Base-by-base conservation (phyloP, 2,329 filamentous ascomycete genomes). In the Drechmeria coniospora region DNA sequence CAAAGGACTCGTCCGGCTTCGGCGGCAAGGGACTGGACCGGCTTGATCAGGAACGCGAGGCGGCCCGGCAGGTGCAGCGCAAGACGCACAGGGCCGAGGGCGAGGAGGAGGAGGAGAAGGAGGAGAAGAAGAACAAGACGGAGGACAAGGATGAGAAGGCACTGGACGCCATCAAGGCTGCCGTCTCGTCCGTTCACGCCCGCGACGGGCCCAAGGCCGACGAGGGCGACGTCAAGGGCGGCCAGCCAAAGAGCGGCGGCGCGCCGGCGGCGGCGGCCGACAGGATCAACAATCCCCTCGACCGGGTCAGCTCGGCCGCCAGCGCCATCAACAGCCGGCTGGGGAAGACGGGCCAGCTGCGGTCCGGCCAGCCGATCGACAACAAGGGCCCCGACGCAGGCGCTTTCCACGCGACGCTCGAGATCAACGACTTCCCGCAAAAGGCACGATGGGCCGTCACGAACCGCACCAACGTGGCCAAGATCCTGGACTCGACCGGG, bases 401-500 rank as follows among this genome's bases (percentile, higher is more conserved):
- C 28, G 84, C 86, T 1, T 98, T 84, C 66, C 90, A 98, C 51
- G 86, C 90, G 11, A 95, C 87, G 4, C 65, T 98, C 35, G 90
- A 95, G 54, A 98, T 98, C 69, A 98, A 98, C 54, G 90, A 98
- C 56, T 95, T 95, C 55, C 90, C 90, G 19, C 90, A 98, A 52
- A 95, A 94, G 63, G 90, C 90, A 37, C 74, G 90, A 42, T 98
- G 90, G 90, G 87, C 84, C 8, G 90, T 98, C 57, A 98, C 90
- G 21, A 98, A 98, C 53, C 74, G 90, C 38, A 95, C 90, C 20
- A 98, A 98, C 46, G 90, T 98, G 32, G 86, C 87, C 41, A 98
- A 95, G 64, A 94, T 98, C 42, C 67, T 98, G 38, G 90, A 98
- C 47, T 72, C 81, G 8, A 94, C 87, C 0, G 87, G 84, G 22